A percentile compares a stretch with the other conserved stretches of the same genome.
Evolutionary conservation across 2,329 filamentous ascomycete genomes (phyloP).

Genomic region (Aspergillus sp.): DNA sequence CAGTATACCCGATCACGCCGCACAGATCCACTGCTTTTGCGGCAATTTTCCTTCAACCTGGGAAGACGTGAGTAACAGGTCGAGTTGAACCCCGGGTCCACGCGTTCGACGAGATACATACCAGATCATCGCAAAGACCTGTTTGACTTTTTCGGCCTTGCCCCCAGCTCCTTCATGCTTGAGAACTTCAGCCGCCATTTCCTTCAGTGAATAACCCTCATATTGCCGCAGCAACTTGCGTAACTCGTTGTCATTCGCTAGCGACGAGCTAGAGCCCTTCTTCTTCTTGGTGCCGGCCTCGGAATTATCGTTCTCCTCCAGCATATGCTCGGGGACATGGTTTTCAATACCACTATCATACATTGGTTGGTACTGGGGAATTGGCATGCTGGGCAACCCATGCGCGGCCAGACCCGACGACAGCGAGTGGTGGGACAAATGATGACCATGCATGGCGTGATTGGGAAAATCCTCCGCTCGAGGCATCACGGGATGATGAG

Average conservation of each 20-base stretch:
- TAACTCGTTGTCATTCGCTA: conserved; percentile 51
- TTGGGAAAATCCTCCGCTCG: conserved; percentile 39
- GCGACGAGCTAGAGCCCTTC: conserved; percentile 47
- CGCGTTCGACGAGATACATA: conserved; percentile 27
- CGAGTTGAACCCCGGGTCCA: not conserved
- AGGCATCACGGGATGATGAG: conserved; percentile 35
- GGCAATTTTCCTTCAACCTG: conserved; percentile 50
- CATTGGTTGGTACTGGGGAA: conserved; percentile 39
- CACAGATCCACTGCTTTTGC: conserved; percentile 63
- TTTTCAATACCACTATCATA: conserved; percentile 45
- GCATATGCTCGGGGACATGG: conserved; percentile 39
- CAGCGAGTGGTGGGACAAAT: conserved; percentile 36
- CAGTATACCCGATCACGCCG: conserved; percentile 92
- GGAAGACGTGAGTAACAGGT: conserved; percentile 11
- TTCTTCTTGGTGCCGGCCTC: conserved; percentile 46
- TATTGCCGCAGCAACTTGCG: conserved; percentile 49
- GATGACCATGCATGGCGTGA: conserved; percentile 36
- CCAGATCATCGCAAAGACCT: conserved; percentile 55
- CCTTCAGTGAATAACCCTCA: conserved; percentile 44
- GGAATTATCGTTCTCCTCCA: conserved; percentile 44
- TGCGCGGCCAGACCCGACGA: conserved; percentile 36
- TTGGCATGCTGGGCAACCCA: conserved; percentile 30
- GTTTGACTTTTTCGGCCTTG: conserved; percentile 53
- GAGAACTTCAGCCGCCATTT: conserved; percentile 50
- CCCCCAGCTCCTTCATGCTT: conserved; percentile 50